These are phyloP conservation scores for Fusarium sp. DNA, from an alignment of 2,329 filamentous ascomycete species.

Conservation along the genomic window DNA sequence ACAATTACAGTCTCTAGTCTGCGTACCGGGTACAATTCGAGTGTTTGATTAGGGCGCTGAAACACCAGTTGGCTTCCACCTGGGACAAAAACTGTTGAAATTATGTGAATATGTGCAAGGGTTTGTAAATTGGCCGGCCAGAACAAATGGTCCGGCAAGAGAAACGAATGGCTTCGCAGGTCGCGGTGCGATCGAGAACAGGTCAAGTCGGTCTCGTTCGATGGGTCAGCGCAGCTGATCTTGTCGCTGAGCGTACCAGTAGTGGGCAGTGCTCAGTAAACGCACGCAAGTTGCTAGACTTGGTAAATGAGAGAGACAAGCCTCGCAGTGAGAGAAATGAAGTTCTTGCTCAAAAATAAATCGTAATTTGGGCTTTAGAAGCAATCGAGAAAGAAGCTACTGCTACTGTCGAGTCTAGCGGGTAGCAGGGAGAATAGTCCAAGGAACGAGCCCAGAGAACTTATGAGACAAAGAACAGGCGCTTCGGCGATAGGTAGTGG, in stretches of 20 bases:
- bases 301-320: conserved; percentile 24
- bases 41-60: conserved; percentile 8
- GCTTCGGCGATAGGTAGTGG: conserved; percentile 42
- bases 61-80: conserved; percentile 33
- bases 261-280: conserved; percentile 26
- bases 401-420: conserved; percentile 39
- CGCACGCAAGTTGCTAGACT: conserved; percentile 16
- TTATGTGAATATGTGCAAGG: conserved; percentile 35
- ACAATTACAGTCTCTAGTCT: conserved; percentile 6
- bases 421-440: conserved; percentile 38
- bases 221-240: conserved; percentile 45
- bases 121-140: conserved; percentile 21
- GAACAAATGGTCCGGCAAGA: conserved; percentile 8
- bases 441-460: conserved; percentile 39
- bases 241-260: conserved; percentile 33
- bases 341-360: conserved; percentile 10
- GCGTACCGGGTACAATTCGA: conserved; percentile 1
- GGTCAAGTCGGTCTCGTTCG: conserved; percentile 38
- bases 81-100: conserved; percentile 33
- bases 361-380: conserved; percentile 20
- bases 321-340: conserved; percentile 11
- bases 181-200: conserved; percentile 30
- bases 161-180: conserved; percentile 39
- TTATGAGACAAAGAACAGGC: conserved; percentile 47
- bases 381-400: conserved; percentile 30